Evolutionary conservation across 2,329 filamentous ascomycete species (phyloP), one percentile per base, ranked within the genome.

Genomic region (Monosporascus sp.): DNA sequence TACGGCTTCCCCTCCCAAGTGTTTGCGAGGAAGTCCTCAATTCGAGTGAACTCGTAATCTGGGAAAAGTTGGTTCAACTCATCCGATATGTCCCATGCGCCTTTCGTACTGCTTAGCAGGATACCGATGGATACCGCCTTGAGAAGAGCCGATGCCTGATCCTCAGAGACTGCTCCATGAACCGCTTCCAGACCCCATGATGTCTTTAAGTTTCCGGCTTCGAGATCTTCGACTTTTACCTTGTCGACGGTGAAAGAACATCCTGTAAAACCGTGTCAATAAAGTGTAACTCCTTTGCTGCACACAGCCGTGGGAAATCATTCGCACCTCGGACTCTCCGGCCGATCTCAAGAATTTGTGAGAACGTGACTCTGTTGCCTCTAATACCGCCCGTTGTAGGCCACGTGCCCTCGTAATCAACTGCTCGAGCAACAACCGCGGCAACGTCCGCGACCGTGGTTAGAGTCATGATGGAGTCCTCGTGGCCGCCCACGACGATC

Each of bases 181-280:
- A 55, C 49, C 1, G 59, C 59, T 44, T 58, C 20, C 27, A 75
- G 62, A 20, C 64, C 53, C 78, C 78, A 80, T 3, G 69, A 70
- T 0, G 72, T 65, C 16, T 70, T 69, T 2, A 75, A 57, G 14
- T 54, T 52, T 7, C 77, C 78, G 3, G 65, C 70, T 58, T 74
- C 64, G 5, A 84, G 72, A 59, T 84, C 79, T 49, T 73, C 69
- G 1, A 70, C 50, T 37, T 69, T 70, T 1, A 82, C 65, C n/a
- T 69, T 70, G 5, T 80, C 76, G 9, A 81, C 59, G 0, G 55
- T 51, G 51, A 78, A 77, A 5, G 66, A 53, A 4, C 55, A 47
- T 11, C 69, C 70, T 73, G 43, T 19, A 37, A n/a, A 52, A 5
- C 31, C 3, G 44, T 50, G 48, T 62, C 2, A 65, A 45, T 47